Evolutionary conservation across 2,329 filamentous ascomycete species (phyloP), one percentile per base, ranked within the genome.

Genomic region (Nannizziopsis barbatae): DNA sequence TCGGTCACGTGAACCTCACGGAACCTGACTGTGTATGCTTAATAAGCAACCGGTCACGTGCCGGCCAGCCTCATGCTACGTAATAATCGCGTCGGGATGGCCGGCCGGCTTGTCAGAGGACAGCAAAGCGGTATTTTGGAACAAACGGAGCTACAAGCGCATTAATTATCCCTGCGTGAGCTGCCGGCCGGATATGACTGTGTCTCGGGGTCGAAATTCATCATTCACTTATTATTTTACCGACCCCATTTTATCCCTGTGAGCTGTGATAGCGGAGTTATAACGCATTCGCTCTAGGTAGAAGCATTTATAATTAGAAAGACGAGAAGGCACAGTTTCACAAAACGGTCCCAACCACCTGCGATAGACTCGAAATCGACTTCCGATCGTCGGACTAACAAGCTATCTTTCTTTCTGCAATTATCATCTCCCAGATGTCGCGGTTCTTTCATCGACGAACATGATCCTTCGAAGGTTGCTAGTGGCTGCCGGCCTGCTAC

Each of bases 401-500:
- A 3, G 14, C 10, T 14, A 27, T 43, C n/a, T 12, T 18, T 2
- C 14, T 10, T 15, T n/a, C 15, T 20, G 15, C 33, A 22, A 9
- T 11, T 27, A 14, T 45, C 12, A 12, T 12, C 20, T 2, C 12
- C 35, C 46, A 17, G 46, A 49, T 49, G 46, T 44, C 46, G 18
- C 30, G 39, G 10, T 43, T 33, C 47, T 33, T 50, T 55, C 47
- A 53, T 53, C 53, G 39, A 36, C 57, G 49, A 59, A 54, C 60
- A 70, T 70, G 67, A 67, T 65, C 50, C 52, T 60, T 51, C 55
- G 63, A 63, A 66, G 65, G 62, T 64, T 75, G 59, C 62, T 75
- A 61, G 65, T 72, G 57, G 64, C 67, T 55, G 58, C 60, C 61
- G 65, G 71, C 63, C 65, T 80, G 62, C 64, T 79, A 61, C 68